Base-by-base conservation (phyloP, 2,329 filamentous ascomycete species). In the Claviceps fusiformis region DNA sequence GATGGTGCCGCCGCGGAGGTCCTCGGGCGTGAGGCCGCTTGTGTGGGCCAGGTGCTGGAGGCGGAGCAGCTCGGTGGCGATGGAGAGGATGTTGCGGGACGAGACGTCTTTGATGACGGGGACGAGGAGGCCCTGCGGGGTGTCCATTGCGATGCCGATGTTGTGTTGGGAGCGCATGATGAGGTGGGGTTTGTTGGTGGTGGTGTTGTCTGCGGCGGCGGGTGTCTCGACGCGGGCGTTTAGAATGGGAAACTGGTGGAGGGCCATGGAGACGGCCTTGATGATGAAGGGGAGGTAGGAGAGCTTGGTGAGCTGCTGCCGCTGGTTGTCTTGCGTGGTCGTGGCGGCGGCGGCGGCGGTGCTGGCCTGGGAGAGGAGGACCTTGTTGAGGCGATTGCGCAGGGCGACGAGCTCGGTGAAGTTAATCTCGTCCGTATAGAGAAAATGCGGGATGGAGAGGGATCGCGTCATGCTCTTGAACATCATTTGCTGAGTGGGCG, bases 401-500 rank as follows among this genome's bases (percentile, higher is more conserved):
- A 96, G 77, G 51, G 79, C 71, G 56, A 83, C 82, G 5, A 98
- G 79, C 44, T 79, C 75, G 47, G 86, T 85, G 68, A 96, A 85
- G 72, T 95, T 87, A 52, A 95, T 76, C 66, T 92, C 88, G 70
- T 95, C 90, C 44, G 89, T 86, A 73, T 95, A 98, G 58, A 97
- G 81, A 72, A 98, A 96, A 71, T 97, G 93, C 0, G 93, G 93
- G 63, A 96, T 97, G 52, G 72, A 81, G 59, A 98, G 79, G 2
- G 92, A 96, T 56, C 83, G 83, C 15, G 92, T 96, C 93, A 98
- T 98, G 57, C 84, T 80, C 74, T 95, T 96, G 82, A 95, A 97
- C 93, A 98, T 98, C 66, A 89, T 86, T 43, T 81, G 78, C 72
- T 97, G 92, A 15, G 88, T 86, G 43, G 84, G 85, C 13, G 88